Evolutionary conservation across 768 basidiomycete genomes (phyloP), one percentile per base, ranked within the genome.

Genomic region (Fomitopsis pulvina): DNA sequence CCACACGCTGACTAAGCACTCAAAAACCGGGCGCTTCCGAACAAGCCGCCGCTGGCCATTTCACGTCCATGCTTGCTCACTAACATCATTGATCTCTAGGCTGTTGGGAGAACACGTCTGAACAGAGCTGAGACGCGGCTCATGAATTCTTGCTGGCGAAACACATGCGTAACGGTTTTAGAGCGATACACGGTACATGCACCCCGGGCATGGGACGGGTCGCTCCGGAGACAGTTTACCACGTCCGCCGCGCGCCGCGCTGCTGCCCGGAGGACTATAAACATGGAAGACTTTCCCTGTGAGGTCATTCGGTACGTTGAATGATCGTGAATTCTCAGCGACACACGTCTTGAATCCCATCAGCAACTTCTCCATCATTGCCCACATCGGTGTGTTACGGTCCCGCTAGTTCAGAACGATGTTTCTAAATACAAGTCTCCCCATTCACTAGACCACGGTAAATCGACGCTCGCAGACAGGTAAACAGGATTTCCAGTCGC

Each of bases 321-420:
- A 28, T 8, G 10, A 22, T 43, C 26, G 34, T 14, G 14, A 37
- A 37, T 37, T 12, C 34, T 5, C 6, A 16, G n/a, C 34, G 8
- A 32, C 18, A 37, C 4, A 18, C 4, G 34, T 16, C 18, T 22
- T 47, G 40, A 51, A 10, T 22, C 11, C 10, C 18, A 6, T 41
- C 47, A 88, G 87, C 47, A 97, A 97, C 66, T 92, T 97, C 65
- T 94, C 92, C 9, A 92, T 97, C 57, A 95, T 97, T 63, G 93
- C 93, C 1, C 94, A 97, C 65, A 96, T 96, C 58, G 92, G 92
- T 83, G 60, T 48, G 64, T 30, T 12, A 8, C 25, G 9, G 20
- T 25, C 2, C 0, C 28, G 5, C 21, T 7, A 14, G n/a, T 37
- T 18, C 14, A 4, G 18, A 14, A 20, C 16, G 29, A 45, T 21